Evolutionary conservation across 164 flowering plant genomes (phyloP).

Genomic region (Nymphaea colorata): DNA sequence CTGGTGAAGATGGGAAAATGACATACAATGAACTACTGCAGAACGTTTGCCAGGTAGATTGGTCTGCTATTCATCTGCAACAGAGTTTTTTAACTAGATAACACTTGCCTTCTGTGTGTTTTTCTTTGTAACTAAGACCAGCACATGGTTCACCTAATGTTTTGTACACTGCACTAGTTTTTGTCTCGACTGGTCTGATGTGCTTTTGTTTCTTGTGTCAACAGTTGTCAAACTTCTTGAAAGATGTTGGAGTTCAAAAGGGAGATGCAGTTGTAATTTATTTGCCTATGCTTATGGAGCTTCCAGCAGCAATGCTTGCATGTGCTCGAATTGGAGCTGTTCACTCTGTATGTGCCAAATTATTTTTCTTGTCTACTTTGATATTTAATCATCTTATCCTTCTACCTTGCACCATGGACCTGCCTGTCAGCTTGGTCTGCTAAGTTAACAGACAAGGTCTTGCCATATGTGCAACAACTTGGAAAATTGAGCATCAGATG

Average conservation of each 20-base stretch:
- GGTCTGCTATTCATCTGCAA: neutral
- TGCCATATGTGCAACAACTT: no score
- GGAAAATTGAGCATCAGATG: no score
- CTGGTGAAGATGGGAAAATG: conserved; percentile 44
- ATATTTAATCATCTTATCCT: no score
- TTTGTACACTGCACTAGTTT: neutral
- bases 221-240: conserved; percentile 91
- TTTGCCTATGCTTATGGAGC: conserved; percentile 93
- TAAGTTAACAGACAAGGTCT: no score
- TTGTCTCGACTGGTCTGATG: neutral
- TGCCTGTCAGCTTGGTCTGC: no score
- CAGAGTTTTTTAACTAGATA: neutral
- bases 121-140: neutral
- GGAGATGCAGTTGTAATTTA: conserved; percentile 89
- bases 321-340: conserved; percentile 98
- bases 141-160: neutral
- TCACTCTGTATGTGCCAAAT: conserved; percentile 50
- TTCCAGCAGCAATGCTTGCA: conserved; percentile 93
- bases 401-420: no score
- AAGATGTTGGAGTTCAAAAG: conserved; percentile 68
- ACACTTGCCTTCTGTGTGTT: neutral
- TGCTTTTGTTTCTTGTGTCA: neutral
- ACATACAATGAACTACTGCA: conserved; percentile 60
- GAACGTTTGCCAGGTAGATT: conserved; percentile 78
- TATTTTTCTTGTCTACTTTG: no score